Evolutionary conservation across 2,329 filamentous ascomycete genomes (phyloP).

Genomic region (Metarhizium guizhouense): DNA sequence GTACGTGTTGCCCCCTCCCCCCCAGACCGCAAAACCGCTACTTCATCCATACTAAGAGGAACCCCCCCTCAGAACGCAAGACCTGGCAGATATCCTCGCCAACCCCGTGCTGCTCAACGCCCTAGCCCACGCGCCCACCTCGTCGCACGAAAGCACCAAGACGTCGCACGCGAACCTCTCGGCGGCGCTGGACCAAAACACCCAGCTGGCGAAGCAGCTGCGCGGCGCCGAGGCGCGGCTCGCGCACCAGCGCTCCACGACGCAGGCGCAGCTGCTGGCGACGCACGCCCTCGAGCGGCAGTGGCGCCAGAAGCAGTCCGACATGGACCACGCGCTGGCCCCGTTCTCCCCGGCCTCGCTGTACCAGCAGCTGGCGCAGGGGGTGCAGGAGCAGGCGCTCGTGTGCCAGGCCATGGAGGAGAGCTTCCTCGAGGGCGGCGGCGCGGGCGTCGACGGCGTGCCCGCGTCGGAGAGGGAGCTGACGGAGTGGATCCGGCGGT

Average conservation of each 20-base stretch:
- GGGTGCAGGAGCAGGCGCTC: constrained; percentile 72
- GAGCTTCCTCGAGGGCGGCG: constrained; percentile 68
- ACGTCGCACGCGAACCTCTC: constrained; percentile 57
- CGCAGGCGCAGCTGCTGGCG: constrained; percentile 73
- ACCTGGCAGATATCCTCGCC: constrained; percentile 63
- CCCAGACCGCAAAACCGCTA: too few species aligned
- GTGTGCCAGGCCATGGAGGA: constrained; percentile 81
- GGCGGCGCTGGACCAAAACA: constrained; percentile 60
- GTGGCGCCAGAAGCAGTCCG: constrained; percentile 79
- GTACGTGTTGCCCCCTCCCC: constrained; percentile 39
- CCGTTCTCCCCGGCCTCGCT: constrained; percentile 81
- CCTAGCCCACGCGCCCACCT: constrained; percentile 58
- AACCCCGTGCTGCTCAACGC: constrained; percentile 60
- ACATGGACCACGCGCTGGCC: constrained; percentile 77
- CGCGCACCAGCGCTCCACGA: constrained; percentile 53
- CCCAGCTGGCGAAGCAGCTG: constrained; percentile 57
- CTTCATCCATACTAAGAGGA: not conserved
- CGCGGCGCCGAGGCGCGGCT: constrained; percentile 40
- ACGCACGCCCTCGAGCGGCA: constrained; percentile 84
- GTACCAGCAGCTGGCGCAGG: constrained; percentile 71
- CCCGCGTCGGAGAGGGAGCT: constrained; percentile 70
- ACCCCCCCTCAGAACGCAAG: constrained; percentile 53
- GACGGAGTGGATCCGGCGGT: constrained; percentile 72
- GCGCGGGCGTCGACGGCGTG: constrained; percentile 12
- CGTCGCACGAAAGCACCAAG: constrained; percentile 63